phyloP scores from a whole-genome alignment of 2,329 filamentous ascomycete genomes.

The Pestalotiopsis sp. region DNA sequence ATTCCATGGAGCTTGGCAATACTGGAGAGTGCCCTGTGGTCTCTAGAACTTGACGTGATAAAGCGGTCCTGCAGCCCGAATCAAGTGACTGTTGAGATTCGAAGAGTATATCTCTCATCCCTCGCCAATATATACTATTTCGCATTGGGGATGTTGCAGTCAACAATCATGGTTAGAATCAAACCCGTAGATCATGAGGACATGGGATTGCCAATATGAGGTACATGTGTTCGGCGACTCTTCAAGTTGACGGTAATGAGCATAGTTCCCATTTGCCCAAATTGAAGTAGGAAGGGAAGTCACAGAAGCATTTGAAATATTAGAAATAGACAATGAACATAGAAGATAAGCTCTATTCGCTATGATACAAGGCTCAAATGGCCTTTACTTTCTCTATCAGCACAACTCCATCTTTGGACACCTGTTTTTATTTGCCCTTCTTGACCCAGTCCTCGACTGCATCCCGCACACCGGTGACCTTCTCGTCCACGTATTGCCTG shows the following conservation, averaged over 20 bases:
- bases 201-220: no score
- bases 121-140: no score
- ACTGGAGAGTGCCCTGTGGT: no score
- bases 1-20: not conserved
- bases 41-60: no score
- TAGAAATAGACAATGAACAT: not conserved
- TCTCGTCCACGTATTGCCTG: slow-evolving; percentile 75
- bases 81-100: no score
- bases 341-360: slow-evolving; percentile 14
- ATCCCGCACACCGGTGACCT: slow-evolving; percentile 75
- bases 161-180: no score
- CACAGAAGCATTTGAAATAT: not conserved
- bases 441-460: slow-evolving; percentile 86
- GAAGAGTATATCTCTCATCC: no score
- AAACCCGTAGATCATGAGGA: no score
- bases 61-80: no score
- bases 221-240: no score
- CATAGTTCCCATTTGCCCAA: not conserved
- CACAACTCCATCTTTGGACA: not conserved
- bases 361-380: slow-evolving; percentile 14
- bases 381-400: not conserved
- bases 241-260: no score
- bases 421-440: slow-evolving; percentile 72
- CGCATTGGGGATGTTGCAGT: no score
- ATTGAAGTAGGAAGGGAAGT: not conserved